phyloP scores from a whole-genome alignment of 768 basidiomycete species.

The Trametes maxima region DNA sequence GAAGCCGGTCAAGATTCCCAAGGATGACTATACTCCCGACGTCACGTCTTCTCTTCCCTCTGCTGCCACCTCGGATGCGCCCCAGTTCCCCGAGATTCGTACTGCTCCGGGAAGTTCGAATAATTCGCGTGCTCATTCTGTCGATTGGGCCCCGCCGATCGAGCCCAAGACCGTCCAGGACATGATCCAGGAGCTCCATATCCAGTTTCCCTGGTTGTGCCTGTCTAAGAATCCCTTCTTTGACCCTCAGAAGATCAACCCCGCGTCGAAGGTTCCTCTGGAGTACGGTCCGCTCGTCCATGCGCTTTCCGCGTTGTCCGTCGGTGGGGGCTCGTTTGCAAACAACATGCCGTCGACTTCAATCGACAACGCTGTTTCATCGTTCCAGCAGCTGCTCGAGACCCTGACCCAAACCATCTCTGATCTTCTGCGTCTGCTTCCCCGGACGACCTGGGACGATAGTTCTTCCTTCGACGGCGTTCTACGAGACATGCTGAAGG shows the following conservation, averaged over 20 bases:
- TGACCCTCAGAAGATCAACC: conserved; percentile 67
- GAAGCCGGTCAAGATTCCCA: conserved; percentile 59
- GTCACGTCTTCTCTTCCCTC: conserved; percentile 47
- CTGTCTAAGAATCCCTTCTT: conserved; percentile 76
- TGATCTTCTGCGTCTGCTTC: conserved; percentile 79
- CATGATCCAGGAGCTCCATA: conserved; percentile 67
- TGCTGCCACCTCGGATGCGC: conserved; percentile 50
- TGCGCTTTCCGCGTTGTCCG: conserved; percentile 82
- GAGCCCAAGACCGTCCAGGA: conserved; percentile 58
- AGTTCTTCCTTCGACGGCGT: conserved; percentile 88
- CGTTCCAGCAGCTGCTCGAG: conserved; percentile 87
- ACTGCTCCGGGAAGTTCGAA: conserved; percentile 51
- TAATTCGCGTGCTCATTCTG: conserved; percentile 62
- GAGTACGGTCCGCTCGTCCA: conserved; percentile 87
- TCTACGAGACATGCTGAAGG: conserved; percentile 84
- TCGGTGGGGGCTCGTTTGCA: conserved; percentile 82
- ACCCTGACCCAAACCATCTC: conserved; percentile 90
- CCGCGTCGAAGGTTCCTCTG: conserved; percentile 77
- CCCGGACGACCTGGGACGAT: conserved; percentile 88
- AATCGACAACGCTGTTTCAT: conserved; percentile 89
- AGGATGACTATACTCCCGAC: conserved; percentile 56
- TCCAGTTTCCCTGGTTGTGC: conserved; percentile 62
- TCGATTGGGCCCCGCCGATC: conserved; percentile 50
- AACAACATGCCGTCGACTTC: conserved; percentile 83
- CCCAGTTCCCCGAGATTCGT: conserved; percentile 39